phyloP scores from a whole-genome alignment of 495 filamentous ascomycete genomes.

The Symbiotaphrina buchneri region DNA sequence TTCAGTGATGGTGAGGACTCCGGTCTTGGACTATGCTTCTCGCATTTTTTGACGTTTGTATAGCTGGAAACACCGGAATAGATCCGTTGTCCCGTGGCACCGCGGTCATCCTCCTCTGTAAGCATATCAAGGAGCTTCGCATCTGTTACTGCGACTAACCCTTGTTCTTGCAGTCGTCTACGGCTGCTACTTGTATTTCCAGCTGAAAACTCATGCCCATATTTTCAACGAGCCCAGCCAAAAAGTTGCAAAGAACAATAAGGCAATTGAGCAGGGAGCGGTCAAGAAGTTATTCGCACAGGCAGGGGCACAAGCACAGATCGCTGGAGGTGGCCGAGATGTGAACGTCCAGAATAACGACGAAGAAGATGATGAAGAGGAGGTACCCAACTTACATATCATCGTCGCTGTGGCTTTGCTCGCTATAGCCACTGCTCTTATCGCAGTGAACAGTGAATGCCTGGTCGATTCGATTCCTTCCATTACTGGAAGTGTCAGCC shows the following conservation, averaged over 20 bases:
- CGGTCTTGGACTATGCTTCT: too few relatives aligned
- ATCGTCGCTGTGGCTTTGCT: slow-evolving; percentile 49
- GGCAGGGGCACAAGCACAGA: slow-evolving; percentile 31
- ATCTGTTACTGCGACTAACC: too few relatives aligned
- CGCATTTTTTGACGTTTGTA: neutral
- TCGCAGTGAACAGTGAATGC: slow-evolving; percentile 76
- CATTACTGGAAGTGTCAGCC: slow-evolving; percentile 28
- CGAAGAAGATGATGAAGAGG: slow-evolving; percentile 34
- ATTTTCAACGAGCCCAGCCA: slow-evolving; percentile 54
- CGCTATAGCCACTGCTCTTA: slow-evolving; percentile 46
- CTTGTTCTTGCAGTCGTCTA: too few relatives aligned
- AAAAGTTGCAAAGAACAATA: slow-evolving; percentile 34
- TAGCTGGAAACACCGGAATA: slow-evolving; percentile 16
- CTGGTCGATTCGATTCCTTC: slow-evolving; percentile 65
- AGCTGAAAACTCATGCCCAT: slow-evolving; percentile 50
- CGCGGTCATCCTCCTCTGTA: slow-evolving; percentile 44
- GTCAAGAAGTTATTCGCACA: slow-evolving; percentile 22
- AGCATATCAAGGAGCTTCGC: too few relatives aligned
- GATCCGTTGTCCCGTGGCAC: slow-evolving; percentile 47
- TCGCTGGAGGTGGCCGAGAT: slow-evolving; percentile 37
- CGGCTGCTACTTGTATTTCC: slow-evolving; percentile 57
- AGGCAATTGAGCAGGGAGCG: slow-evolving; percentile 16
- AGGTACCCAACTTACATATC: slow-evolving; percentile 50
- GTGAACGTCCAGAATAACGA: slow-evolving; percentile 22
- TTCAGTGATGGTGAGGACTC: too few relatives aligned